Percentiles rank a stretch among this genome's conserved stretches.
Evolutionary conservation across 2,329 filamentous ascomycete genomes (phyloP).

Genomic region (Chlorencoelia australis): DNA sequence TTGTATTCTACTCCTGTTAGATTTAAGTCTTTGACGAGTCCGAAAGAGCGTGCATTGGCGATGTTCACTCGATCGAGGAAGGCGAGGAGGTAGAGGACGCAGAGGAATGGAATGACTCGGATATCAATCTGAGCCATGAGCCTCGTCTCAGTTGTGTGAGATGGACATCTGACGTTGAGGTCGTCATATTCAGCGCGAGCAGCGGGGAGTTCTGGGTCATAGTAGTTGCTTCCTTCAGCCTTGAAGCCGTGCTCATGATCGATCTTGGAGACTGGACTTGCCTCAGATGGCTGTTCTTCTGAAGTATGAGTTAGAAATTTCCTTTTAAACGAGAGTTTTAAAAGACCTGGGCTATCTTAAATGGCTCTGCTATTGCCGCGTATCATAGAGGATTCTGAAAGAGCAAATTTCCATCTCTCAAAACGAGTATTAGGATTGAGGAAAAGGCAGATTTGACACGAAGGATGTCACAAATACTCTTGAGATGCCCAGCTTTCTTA

Average conservation of each 20-base stretch:
- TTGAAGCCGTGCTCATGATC: conserved; percentile 19
- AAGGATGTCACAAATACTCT: no score
- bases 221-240: conserved; percentile 15
- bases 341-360: no score
- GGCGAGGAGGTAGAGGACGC: conserved; percentile 60
- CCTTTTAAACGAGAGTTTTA: no score
- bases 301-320: no score
- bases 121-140: conserved; percentile 63
- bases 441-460: no score
- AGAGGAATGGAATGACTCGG: conserved; percentile 62
- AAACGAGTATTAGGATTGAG: no score
- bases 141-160: conserved; percentile 41
- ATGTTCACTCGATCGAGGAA: conserved; percentile 71
- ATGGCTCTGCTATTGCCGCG: no score
- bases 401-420: background rate
- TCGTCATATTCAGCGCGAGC: conserved; percentile 17
- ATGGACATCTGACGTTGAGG: conserved; percentile 22
- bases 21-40: conserved; percentile 50
- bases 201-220: conserved; percentile 16
- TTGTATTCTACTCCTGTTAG: conserved; percentile 57
- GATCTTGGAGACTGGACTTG: conserved; percentile 12
- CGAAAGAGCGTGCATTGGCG: conserved; percentile 63
- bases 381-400: no score
- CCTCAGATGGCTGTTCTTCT: conserved; percentile 8
- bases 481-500: no score